Base-by-base conservation (phyloP, 2,329 filamentous ascomycete species). In the Diaporthe ilicicola region DNA sequence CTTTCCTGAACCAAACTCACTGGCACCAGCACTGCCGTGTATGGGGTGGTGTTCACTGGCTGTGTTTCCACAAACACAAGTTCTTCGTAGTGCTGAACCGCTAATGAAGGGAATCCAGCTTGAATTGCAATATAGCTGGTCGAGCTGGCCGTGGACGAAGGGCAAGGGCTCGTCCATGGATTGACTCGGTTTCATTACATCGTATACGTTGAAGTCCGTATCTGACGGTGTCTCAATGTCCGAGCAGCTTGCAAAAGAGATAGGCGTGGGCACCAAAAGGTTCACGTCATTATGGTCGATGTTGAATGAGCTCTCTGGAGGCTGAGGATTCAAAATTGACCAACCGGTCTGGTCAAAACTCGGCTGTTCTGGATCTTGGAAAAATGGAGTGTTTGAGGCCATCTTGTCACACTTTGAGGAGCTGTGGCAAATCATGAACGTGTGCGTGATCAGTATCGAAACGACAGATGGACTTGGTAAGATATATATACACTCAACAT, bases 151-250 rank as follows among this genome's bases (percentile, higher is more conserved):
- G 29, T 8, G 24, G 6, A 6, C 12, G 4, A 9, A 29, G 13
- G 48, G 19, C 1, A 29, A 5, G 6, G 5, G 24, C 3, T 50
- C 12, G 27, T 12, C 22, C 22, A 17, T 17, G 22, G 12, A 50
- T 17, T 50, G 48, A 50, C 13, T 24, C 3, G 48, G 22, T 12
- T 24, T 7, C 5, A 50, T 4, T 0, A 1, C 3, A 50, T 27
- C 13, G 6, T 4, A 7, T 51, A 24, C 2, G 13, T 17, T 51
- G 24, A 9, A 1, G 48, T 0, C 4, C 9, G 24, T 22, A 9
- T 0, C 10, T 0, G 1, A 9, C 29, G 48, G 3, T 17, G 24
- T 29, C 24, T 51, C 48, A 29, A 29, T 1, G 10, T 0, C 1
- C n/a, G 22, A 8, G 15, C 8, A 29, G 8, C 0, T 4, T 51